Base-by-base conservation (phyloP, 73 alveolate genomes). In the Paramecium sexaurelia region DNA sequence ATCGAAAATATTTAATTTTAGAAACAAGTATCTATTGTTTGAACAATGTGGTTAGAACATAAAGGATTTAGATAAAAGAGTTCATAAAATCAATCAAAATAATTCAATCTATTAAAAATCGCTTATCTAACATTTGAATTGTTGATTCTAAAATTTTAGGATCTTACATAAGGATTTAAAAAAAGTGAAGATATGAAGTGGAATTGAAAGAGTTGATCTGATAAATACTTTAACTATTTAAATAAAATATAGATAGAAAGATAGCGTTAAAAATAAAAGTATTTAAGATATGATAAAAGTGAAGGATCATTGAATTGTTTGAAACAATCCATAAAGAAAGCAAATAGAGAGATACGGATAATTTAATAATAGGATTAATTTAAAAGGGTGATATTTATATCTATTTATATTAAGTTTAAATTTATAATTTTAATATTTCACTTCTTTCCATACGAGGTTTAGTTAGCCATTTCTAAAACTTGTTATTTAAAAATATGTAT, bases 281-380 rank as follows among this genome's bases (percentile, higher is more conserved):
- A n/a, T n/a, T n/a, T n/a, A n/a, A n/a, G n/a, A n/a, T n/a, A n/a
- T n/a, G n/a, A 19, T 27, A 19, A 67, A 19, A 10, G 24, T 17
- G 40, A 7, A 9, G 24, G 47, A 19, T 27, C 85, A 55, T 7
- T 55, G 75, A 26, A 55, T 55, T 6, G 9, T 68, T n/a, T 32
- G 71, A 47, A 32, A 68, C 22, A 61, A 40, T 69, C 94, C 94
- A 3, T 61, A 69, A 71, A 91, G 94, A 11, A 88, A 88, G 7
- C 91, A 88, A 32, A 88, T 40, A 88, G 94, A 88, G 40, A 91
- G 94, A 22, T 69, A 88, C 43, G 94, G 94, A 17, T 26, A 36
- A 4, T 88, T 75, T 55, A 88, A 68, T 22, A 24, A 37, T 22
- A 69, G 94, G 94, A 55, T 86, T 86, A 55, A 75, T 55, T 13